Conservation (phyloP, 192 early-diverging fungal genomes). For the Backusella parvicylindrica region DNA sequence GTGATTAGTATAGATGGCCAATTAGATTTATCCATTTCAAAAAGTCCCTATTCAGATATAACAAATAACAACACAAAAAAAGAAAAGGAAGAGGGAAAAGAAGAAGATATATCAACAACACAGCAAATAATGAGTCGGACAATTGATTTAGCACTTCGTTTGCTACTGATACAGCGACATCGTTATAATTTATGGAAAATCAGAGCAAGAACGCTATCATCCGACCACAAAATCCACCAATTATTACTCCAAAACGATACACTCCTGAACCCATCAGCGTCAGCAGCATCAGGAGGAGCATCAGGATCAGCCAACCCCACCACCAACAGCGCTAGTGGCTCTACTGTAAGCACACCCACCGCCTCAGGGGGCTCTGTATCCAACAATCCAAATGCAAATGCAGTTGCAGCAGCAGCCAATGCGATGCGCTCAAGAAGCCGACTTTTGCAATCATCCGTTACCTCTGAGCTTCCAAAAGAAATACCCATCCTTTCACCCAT, state of each 20-base stretch:
- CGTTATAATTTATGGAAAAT: conserved; percentile 27
- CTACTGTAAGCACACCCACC: neutral
- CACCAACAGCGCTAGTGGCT: neutral
- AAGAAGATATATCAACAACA: neutral
- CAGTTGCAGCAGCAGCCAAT: neutral
- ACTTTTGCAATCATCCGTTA: neutral
- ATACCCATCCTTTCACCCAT: conserved; percentile 23
- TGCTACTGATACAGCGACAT: conserved; percentile 30
- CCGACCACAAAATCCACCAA: conserved; percentile 17
- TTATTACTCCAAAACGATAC: neutral
- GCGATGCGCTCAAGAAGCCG: neutral
- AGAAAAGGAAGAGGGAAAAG: neutral
- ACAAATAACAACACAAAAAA: neutral
- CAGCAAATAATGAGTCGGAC: conserved; percentile 10
- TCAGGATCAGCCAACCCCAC: neutral
- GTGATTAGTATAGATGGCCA: conserved; percentile 30
- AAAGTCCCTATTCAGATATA: neutral
- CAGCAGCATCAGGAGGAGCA: neutral
- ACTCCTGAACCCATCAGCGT: neutral
- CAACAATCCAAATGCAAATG: neutral
- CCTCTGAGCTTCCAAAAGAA: neutral
- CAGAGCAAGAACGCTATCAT: conserved; percentile 20
- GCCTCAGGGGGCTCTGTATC: neutral
- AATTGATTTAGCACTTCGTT: conserved; percentile 23
- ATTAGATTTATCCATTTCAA: conserved; percentile 24